Evolutionary conservation across 2,329 filamentous ascomycete genomes (phyloP).

Genomic region (Arthrobotrys pseudoclavata): DNA sequence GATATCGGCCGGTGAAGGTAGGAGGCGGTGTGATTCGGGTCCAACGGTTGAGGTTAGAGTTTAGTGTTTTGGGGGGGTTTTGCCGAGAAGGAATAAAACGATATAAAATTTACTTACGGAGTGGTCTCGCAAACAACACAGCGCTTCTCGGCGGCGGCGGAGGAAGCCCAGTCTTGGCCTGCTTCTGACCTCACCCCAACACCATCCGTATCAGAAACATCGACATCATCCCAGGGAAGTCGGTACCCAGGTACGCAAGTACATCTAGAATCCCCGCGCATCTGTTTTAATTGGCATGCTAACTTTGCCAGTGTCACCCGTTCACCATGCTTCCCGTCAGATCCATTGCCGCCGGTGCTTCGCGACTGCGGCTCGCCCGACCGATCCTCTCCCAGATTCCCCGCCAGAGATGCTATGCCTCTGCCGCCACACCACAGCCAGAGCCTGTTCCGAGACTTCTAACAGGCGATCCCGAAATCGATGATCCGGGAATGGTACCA

Average conservation of each 20-base stretch:
- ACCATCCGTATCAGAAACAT: background rate
- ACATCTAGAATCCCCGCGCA: background rate
- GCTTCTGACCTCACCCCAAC: conserved; percentile 29
- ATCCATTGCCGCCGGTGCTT: conserved; percentile 44
- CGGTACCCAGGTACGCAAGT: background rate
- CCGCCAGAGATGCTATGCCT: conserved; percentile 39
- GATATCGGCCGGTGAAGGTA: conserved; percentile 59
- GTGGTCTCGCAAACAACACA: conserved; percentile 30
- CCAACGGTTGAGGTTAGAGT: conserved; percentile 55
- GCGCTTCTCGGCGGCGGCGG: conserved; percentile 6
- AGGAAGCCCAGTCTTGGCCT: conserved; percentile 22
- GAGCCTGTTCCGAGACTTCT: conserved; percentile 22
- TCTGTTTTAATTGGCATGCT: background rate
- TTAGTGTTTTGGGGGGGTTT: conserved; percentile 57
- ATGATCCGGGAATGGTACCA: conserved; percentile 57
- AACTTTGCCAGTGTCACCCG: background rate
- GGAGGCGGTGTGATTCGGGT: conserved; percentile 42
- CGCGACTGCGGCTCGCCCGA: conserved; percentile 35
- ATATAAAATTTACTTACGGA: conserved; percentile 33
- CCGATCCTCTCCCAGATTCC: conserved; percentile 38
- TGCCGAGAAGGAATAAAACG: conserved; percentile 53
- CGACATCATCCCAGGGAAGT: background rate
- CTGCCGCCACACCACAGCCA: conserved; percentile 15
- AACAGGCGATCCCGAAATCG: conserved; percentile 48
- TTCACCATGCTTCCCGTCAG: conserved; percentile 50